Base-by-base conservation (phyloP, 306 rosid genomes). In the Hylodesmum podocarpum region DNA sequence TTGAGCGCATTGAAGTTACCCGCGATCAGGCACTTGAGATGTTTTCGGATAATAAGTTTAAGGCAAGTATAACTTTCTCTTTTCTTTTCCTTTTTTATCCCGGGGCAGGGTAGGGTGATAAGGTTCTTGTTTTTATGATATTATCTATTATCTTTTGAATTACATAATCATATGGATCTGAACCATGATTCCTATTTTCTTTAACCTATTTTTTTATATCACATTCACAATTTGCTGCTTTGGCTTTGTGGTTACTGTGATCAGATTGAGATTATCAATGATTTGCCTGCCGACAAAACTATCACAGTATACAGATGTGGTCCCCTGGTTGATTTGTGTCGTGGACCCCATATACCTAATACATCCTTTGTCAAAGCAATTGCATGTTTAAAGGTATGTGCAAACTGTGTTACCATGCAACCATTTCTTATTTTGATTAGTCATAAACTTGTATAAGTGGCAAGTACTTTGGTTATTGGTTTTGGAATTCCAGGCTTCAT, bases 301-400 rank as follows among this genome's bases (percentile, higher is more conserved):
- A 94, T 94, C 77, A 94, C 98, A 1, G 98, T 94, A 28, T 94
- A 94, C 72, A 90, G 97, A 88, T 94, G 98, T 84, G 98, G 98
- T 66, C 96, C 96, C 24, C 81, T 94, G 66, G 92, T 94, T 79
- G 98, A 94, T 83, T 87, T 94, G 78, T 94, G 98, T 72, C 96
- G 98, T 68, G 98, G 98, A 34, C 98, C 97, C 3, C 98, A 94
- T 82, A 94, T 94, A 84, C 98, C 98, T 55, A 94, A 86, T 79
- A 94, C 98, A 59, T 92, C 98, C 40, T 92, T 94, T 85, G 98
- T 94, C 82, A 94, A 90, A 77, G 96, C 98, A 39, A 76, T 94
- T 72, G 93, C 93, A 2, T 94, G 97, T 83, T 84, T 92, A 73
- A 94, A 94, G 92, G 98, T 94, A 25, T 54, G 69, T 79, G 16